A percentile compares a stretch with the other conserved stretches of the same genome.
These are phyloP conservation scores for Mucor irregularis DNA, from an alignment of 371 early-diverging fungal species.

Conservation along the genomic window DNA sequence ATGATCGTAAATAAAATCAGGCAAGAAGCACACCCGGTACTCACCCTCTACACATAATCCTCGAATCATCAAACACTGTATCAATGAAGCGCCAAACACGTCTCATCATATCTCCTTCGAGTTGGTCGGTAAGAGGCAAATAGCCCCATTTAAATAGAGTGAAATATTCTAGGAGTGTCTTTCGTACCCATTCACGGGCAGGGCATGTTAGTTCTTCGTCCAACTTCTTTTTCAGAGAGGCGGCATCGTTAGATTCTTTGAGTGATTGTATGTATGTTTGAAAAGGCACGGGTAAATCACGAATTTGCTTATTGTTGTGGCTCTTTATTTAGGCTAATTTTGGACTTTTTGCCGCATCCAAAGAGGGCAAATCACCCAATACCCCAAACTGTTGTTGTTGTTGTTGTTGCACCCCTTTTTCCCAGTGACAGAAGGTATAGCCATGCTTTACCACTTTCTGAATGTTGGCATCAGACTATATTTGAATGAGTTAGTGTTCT, in stretches of 20 bases:
- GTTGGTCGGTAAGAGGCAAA: conserved; percentile 19
- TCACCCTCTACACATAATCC: conserved; percentile 19
- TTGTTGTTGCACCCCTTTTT: too few relatives aligned
- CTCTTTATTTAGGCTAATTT: too few relatives aligned
- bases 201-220: conserved; percentile 7
- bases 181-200: conserved; percentile 19
- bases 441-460: too few relatives aligned
- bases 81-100: conserved; percentile 19
- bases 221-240: conserved; percentile 7
- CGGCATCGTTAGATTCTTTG: conserved; percentile 10
- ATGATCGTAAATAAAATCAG: conserved; percentile 19
- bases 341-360: too few relatives aligned
- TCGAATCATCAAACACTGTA: conserved; percentile 18
- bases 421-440: too few relatives aligned
- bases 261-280: conserved; percentile 7
- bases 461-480: too few relatives aligned
- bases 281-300: conserved; percentile 4
- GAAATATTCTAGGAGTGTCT: conserved; percentile 19
- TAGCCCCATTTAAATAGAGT: conserved; percentile 19
- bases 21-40: conserved; percentile 14
- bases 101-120: conserved; percentile 24
- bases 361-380: too few relatives aligned
- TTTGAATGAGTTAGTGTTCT: too few relatives aligned
- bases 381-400: too few relatives aligned
- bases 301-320: too few relatives aligned